A percentile compares a stretch with the other conserved stretches of the same genome.
These are phyloP conservation scores for Vinca minor DNA, from an alignment of 257 asterid species.

Conservation along the genomic window DNA sequence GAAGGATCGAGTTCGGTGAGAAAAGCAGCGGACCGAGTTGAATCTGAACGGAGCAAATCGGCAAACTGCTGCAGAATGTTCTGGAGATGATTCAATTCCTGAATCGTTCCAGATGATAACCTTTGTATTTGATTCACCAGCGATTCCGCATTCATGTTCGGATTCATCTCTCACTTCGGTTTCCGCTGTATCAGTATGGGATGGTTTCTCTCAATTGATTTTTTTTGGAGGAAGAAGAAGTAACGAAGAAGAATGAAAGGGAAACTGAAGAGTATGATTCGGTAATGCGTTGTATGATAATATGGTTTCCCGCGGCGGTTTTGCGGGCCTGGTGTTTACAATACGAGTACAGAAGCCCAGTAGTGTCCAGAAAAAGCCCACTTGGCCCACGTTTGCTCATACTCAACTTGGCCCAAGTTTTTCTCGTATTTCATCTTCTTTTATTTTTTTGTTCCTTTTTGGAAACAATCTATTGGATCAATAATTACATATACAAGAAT, in stretches of 20 bases:
- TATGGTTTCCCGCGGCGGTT: too few relatives aligned
- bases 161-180: slow-evolving; percentile 33
- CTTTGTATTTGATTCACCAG: slow-evolving; percentile 77
- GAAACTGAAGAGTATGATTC: too few relatives aligned
- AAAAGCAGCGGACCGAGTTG: slow-evolving; percentile 44
- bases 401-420: too few relatives aligned
- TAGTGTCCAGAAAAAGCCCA: too few relatives aligned
- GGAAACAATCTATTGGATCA: too few relatives aligned
- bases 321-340: too few relatives aligned
- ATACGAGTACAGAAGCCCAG: too few relatives aligned
- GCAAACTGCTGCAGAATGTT: slow-evolving; percentile 58
- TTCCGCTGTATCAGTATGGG: not conserved
- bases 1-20: slow-evolving; percentile 68
- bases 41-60: slow-evolving; percentile 55
- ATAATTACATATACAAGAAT: too few relatives aligned
- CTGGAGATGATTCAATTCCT: slow-evolving; percentile 59
- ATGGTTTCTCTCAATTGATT: not conserved
- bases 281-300: too few relatives aligned
- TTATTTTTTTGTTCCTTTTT: too few relatives aligned
- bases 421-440: too few relatives aligned
- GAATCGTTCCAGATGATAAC: slow-evolving; percentile 42
- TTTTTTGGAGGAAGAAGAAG: not conserved
- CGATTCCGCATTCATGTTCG: slow-evolving; percentile 60
- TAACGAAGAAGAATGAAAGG: not conserved
- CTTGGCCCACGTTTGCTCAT: too few relatives aligned